Evolutionary conservation across 2,329 filamentous ascomycete species (phyloP).

Genomic region (Calonectria pseudoturangicola): DNA sequence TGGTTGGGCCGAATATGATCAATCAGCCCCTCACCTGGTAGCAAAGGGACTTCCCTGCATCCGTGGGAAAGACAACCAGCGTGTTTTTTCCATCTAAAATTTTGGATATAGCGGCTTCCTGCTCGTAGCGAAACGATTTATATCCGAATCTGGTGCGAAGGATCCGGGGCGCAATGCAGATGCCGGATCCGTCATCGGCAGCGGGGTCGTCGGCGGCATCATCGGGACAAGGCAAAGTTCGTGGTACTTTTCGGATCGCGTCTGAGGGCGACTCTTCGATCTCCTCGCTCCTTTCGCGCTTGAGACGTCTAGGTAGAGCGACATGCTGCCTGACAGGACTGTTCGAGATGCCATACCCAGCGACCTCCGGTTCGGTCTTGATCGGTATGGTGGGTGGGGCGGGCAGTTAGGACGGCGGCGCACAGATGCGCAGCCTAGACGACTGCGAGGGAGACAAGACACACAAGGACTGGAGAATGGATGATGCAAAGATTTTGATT

Average conservation of each 20-base stretch:
- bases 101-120: conserved; percentile 63
- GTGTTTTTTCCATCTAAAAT: conserved; percentile 63
- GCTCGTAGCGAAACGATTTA: conserved; percentile 65
- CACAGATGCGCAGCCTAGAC: neutral
- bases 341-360: neutral
- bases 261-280: neutral
- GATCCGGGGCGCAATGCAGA: neutral
- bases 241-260: neutral
- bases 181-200: neutral
- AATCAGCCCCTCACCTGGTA: conserved; percentile 61
- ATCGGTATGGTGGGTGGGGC: neutral
- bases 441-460: neutral
- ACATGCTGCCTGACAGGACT: neutral
- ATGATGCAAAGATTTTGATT: too few relatives aligned
- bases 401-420: neutral
- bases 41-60: conserved; percentile 70
- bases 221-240: neutral
- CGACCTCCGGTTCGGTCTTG: neutral
- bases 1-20: too few relatives aligned
- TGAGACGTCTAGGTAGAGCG: neutral
- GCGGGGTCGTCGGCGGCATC: neutral
- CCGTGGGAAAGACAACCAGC: conserved; percentile 68
- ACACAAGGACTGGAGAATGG: too few relatives aligned
- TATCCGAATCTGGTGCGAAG: conserved; percentile 59
- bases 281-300: neutral